These are phyloP conservation scores for Pseudohyphozyma bogoriensis DNA, from an alignment of 768 basidiomycete species.

Conservation along the genomic window DNA sequence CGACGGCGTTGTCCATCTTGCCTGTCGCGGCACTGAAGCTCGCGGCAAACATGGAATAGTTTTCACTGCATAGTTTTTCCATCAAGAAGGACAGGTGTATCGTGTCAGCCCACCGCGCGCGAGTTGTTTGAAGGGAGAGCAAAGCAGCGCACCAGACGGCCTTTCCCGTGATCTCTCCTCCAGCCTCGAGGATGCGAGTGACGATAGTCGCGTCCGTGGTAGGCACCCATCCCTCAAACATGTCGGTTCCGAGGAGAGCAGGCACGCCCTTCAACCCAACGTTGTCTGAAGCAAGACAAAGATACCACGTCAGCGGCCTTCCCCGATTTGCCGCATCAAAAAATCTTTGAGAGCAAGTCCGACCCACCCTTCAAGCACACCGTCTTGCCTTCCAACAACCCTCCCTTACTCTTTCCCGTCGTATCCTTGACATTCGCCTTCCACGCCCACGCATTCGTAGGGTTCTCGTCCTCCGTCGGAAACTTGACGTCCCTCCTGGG, in stretches of 20 bases:
- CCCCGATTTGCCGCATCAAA: too few species aligned
- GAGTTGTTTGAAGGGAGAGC: too few species aligned
- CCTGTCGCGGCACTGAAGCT: slow-evolving; percentile 42
- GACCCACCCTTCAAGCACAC: not conserved
- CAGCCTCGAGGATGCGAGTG: slow-evolving; percentile 43
- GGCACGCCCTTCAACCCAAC: slow-evolving; percentile 43
- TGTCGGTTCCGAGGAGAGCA: slow-evolving; percentile 42
- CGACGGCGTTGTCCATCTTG: slow-evolving; percentile 41
- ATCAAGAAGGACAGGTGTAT: not conserved
- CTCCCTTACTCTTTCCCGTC: too few species aligned
- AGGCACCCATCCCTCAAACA: slow-evolving; percentile 38
- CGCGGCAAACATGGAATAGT: slow-evolving; percentile 39
- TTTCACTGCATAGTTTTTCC: slow-evolving; percentile 8
- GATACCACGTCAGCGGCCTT: slow-evolving; percentile 34
- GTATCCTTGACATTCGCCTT: slow-evolving; percentile 6
- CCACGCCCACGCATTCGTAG: slow-evolving; percentile 31
- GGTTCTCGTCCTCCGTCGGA: slow-evolving; percentile 27
- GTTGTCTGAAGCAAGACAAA: slow-evolving; percentile 46
- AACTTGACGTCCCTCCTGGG: slow-evolving; percentile 32
- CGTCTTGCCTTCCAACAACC: not conserved
- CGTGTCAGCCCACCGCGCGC: slow-evolving; percentile 32
- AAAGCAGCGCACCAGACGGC: too few species aligned
- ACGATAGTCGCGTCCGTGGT: slow-evolving; percentile 44
- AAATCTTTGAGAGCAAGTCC: too few species aligned
- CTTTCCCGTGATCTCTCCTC: slow-evolving; percentile 41